phyloP scores from a whole-genome alignment of 495 filamentous ascomycete genomes.

The Daldinia childiae region DNA sequence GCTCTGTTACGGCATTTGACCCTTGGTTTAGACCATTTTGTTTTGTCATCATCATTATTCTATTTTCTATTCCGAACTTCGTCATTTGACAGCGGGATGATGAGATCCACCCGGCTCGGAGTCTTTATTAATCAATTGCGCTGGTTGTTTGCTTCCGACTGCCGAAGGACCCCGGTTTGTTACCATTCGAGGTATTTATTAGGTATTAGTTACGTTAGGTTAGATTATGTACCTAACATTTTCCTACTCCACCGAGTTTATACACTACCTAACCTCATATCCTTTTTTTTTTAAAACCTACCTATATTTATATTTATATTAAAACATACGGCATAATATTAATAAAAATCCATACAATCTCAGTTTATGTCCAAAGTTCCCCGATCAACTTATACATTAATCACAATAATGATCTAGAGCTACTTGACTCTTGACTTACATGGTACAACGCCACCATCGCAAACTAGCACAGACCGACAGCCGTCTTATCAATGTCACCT shows the following conservation, averaged over 20 bases:
- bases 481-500: constrained; percentile 29
- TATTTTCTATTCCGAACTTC: constrained; percentile 28
- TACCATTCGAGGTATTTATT: too few relatives aligned
- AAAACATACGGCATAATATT: too few relatives aligned
- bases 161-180: constrained; percentile 8
- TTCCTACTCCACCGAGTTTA: background rate
- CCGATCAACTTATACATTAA: too few relatives aligned
- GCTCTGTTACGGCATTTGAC: constrained; percentile 11
- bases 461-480: constrained; percentile 25
- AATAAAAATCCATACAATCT: too few relatives aligned
- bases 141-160: constrained; percentile 19
- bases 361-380: too few relatives aligned
- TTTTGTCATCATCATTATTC: constrained; percentile 39
- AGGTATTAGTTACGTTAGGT: constrained; percentile 1
- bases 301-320: too few relatives aligned
- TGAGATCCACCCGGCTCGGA: constrained; percentile 37
- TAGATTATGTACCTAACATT: background rate
- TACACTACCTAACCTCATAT: too few relatives aligned
- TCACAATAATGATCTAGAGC: too few relatives aligned
- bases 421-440: background rate
- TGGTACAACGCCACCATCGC: background rate
- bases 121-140: constrained; percentile 7
- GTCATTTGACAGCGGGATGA: constrained; percentile 41
- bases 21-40: constrained; percentile 3
- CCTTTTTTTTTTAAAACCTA: too few relatives aligned